These are phyloP conservation scores for Diaporthe vaccinii DNA, from an alignment of 2,329 filamentous ascomycete genomes.

Conservation along the genomic window DNA sequence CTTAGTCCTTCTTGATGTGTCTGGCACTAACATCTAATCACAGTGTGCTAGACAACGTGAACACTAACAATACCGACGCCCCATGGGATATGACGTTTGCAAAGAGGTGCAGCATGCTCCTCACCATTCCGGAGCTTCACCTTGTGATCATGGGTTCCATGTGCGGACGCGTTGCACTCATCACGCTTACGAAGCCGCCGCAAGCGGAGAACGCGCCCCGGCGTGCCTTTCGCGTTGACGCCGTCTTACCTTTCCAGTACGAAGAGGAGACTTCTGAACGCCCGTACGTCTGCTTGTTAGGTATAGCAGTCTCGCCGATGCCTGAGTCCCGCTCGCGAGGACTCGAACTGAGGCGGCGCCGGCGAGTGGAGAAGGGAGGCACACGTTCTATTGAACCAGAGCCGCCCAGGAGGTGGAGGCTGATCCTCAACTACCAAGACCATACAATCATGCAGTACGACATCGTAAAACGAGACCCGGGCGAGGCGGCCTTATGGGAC, in stretches of 20 bases:
- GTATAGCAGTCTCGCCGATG: slow-evolving; percentile 76
- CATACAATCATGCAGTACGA: slow-evolving; percentile 80
- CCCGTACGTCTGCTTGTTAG: slow-evolving; percentile 69
- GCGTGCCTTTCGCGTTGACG: slow-evolving; percentile 67
- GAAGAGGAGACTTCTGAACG: slow-evolving; percentile 61
- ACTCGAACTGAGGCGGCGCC: slow-evolving; percentile 43
- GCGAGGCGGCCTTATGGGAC: slow-evolving; percentile 41
- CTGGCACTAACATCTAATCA: background rate
- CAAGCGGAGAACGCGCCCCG: slow-evolving; percentile 48
- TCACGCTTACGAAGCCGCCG: slow-evolving; percentile 67
- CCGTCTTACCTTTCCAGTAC: slow-evolving; percentile 60
- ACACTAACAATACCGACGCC: slow-evolving; percentile 45
- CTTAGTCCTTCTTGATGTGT: background rate
- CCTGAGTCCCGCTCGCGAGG: slow-evolving; percentile 58
- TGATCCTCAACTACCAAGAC: slow-evolving; percentile 80
- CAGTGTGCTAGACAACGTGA: slow-evolving; percentile 47
- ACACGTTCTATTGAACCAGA: slow-evolving; percentile 36
- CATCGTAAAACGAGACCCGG: slow-evolving; percentile 51
- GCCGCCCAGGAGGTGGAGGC: slow-evolving; percentile 67
- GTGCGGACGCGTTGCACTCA: slow-evolving; percentile 74
- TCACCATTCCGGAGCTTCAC: slow-evolving; percentile 77
- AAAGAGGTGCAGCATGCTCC: slow-evolving; percentile 72
- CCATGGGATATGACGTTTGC: slow-evolving; percentile 52
- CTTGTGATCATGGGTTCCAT: slow-evolving; percentile 76
- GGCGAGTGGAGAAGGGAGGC: slow-evolving; percentile 10